These are phyloP conservation scores for Paraconiothyrium sp. DNA, from an alignment of 2,329 filamentous ascomycete genomes.

Conservation along the genomic window DNA sequence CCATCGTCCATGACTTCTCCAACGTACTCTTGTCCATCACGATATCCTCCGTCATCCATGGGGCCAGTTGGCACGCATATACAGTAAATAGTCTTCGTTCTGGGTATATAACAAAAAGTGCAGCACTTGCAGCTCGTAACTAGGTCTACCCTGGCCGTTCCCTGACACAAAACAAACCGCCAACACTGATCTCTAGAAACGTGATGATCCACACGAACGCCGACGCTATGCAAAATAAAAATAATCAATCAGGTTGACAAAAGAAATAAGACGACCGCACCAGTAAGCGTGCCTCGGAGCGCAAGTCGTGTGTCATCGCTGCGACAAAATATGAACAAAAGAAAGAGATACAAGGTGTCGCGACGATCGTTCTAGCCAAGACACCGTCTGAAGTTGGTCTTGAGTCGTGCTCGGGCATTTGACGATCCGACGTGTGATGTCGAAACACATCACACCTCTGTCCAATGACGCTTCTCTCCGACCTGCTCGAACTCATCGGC, in stretches of 20 bases:
- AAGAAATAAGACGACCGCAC: not conserved
- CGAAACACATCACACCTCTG: slow-evolving; percentile 34
- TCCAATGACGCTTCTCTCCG: slow-evolving; percentile 43
- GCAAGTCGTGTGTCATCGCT: not conserved
- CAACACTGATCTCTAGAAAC: not conserved
- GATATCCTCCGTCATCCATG: too few species aligned
- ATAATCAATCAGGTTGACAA: not conserved
- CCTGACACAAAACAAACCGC: not conserved
- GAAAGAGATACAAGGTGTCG: not conserved
- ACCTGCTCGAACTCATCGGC: slow-evolving; percentile 43
- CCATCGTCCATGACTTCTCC: too few species aligned
- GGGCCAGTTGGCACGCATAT: not conserved
- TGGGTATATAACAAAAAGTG: not conserved
- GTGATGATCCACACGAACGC: not conserved
- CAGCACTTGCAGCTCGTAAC: not conserved
- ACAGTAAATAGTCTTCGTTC: not conserved
- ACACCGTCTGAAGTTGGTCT: not conserved
- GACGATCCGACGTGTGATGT: not conserved
- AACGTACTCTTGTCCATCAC: too few species aligned
- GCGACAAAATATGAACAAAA: not conserved
- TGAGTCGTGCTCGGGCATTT: not conserved
- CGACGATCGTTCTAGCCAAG: not conserved
- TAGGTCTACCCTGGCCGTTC: not conserved
- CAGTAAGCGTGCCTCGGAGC: not conserved
- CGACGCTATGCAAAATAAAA: not conserved